Conservation (phyloP, 2,329 filamentous ascomycete genomes). For the Ploettnerulaceae sp. region DNA sequence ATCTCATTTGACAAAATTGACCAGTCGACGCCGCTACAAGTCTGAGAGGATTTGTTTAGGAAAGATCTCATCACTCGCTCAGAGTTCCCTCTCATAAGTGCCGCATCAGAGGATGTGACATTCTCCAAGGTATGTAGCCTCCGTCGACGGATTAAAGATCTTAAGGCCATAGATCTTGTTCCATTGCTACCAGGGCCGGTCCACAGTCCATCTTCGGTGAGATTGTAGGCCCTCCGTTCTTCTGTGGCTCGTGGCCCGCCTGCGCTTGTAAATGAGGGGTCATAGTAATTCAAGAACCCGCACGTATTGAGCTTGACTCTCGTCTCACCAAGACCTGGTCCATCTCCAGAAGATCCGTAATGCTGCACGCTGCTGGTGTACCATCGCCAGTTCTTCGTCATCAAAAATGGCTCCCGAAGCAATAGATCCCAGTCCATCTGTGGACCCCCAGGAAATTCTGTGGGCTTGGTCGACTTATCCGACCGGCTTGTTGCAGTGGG, state of each 20-base stretch:
- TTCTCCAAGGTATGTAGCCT: constrained; percentile 36
- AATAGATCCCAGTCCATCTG: constrained; percentile 21
- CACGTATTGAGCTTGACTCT: constrained; percentile 39
- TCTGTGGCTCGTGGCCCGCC: constrained; percentile 30
- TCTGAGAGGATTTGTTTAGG: constrained; percentile 21
- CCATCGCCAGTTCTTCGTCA: constrained; percentile 41
- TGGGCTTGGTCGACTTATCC: constrained; percentile 34
- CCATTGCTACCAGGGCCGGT: constrained; percentile 21
- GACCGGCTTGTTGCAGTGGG: constrained; percentile 35
- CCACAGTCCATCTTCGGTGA: constrained; percentile 41
- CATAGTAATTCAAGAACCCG: constrained; percentile 44
- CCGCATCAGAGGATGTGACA: constrained; percentile 34
- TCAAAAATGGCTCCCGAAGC: constrained; percentile 38
- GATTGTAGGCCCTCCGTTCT: constrained; percentile 38
- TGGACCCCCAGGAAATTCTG: constrained; percentile 31
- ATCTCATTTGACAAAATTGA: constrained; percentile 39
- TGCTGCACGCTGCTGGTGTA: constrained; percentile 41
- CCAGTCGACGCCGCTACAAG: constrained; percentile 44
- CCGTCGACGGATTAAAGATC: constrained; percentile 36
- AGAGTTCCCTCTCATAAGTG: constrained; percentile 33
- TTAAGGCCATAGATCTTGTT: constrained; percentile 32
- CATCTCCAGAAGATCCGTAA: constrained; percentile 38
- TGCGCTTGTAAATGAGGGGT: constrained; percentile 35
- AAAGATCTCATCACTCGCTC: constrained; percentile 32
- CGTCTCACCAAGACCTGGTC: constrained; percentile 40